Base-by-base conservation (phyloP, 306 rosid genomes). In the Sesbania bispinosa region DNA sequence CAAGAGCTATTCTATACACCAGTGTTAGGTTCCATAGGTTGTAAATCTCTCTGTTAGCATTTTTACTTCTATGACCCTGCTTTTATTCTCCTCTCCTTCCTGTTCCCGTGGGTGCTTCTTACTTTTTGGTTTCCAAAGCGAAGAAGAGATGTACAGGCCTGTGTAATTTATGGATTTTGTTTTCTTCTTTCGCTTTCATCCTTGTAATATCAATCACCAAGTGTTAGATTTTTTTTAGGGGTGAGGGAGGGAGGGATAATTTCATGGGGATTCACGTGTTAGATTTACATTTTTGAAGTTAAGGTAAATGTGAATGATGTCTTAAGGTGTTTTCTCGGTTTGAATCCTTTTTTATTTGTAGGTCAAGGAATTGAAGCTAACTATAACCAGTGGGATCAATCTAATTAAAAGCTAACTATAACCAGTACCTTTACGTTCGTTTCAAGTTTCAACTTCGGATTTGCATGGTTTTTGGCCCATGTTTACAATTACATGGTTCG, bases 1-100 rank as follows among this genome's bases (percentile, higher is more conserved):
- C 83, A 94, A 89, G 76, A 85, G 91, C 83, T 89, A 82, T 74
- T 94, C 96, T 36, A 92, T 94, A 33, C 88, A 88, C 71, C 99
- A 94, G 80, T 94, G 99, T 91, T 94, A 77, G 79, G 79, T 48
- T 69, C 67, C 55, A 14, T 45, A 55, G 57, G 75, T 65, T 90
- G 95, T 94, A 89, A 80, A 90, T 81, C 63, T 80, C 57, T 67
- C 76, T 78, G 77, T 74, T 45, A 83, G 87, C 67, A 77, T 79
- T 82, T 75, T 68, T 69, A 42, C 80, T 72, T 42, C 62, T 50
- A n/a, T 74, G 78, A 33, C 58, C 60, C 60, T 62, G 18, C 65
- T 74, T 78, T 26, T 45, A 51, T 51, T 36, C 21, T 50, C 65
- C 57, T 74, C 64, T 65, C 27, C 47, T 46, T 36, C 19, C 61